These are phyloP conservation scores for Trichoderma hamatum DNA, from an alignment of 2,329 filamentous ascomycete species.

Conservation along the genomic window DNA sequence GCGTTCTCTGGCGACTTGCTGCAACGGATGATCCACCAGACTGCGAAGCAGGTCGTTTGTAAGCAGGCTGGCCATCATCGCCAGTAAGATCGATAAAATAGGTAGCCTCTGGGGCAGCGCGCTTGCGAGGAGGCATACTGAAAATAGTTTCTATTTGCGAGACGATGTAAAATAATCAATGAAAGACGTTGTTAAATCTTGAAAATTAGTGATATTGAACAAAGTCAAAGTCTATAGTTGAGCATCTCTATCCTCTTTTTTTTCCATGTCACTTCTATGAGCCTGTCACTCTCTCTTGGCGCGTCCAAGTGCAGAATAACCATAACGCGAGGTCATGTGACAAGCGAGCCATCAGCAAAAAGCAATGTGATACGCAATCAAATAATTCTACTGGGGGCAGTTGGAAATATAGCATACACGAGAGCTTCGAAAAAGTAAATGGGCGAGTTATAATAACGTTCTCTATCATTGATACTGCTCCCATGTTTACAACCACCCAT, in stretches of 20 bases:
- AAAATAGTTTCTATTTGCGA: not conserved
- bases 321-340: conserved; percentile 22
- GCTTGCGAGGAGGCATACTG: conserved; percentile 39
- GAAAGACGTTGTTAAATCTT: not conserved
- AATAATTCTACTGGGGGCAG: not conserved
- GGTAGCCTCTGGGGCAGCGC: conserved; percentile 36
- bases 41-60: conserved; percentile 36
- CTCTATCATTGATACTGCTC: not conserved
- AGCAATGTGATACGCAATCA: not conserved
- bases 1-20: conserved; percentile 24
- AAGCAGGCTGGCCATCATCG: conserved; percentile 36
- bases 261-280: not conserved
- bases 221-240: not conserved
- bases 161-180: not conserved
- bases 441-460: not conserved
- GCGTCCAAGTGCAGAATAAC: not conserved
- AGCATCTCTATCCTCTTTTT: not conserved
- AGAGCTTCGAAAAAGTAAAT: not conserved
- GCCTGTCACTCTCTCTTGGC: not conserved
- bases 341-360: not conserved
- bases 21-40: conserved; percentile 19
- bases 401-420: not conserved
- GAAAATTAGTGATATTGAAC: not conserved
- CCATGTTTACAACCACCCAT: not conserved
- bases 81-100: conserved; percentile 48